Base-by-base conservation (phyloP, 164 flowering plant species). In the Tinospora cordifolia region DNA sequence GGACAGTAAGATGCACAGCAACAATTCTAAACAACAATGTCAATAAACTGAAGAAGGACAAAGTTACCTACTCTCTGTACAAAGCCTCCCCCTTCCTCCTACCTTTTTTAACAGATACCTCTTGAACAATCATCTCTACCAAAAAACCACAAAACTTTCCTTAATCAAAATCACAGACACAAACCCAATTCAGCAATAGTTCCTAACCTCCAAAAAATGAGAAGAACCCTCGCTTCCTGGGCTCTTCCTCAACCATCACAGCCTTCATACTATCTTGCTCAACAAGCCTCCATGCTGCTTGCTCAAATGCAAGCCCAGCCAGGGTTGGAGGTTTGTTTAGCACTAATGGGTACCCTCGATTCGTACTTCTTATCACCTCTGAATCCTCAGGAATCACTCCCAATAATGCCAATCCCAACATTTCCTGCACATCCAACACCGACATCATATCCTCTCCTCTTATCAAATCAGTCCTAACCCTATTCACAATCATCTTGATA, bases 391-490 rank as follows among this genome's bases (percentile, higher is more conserved):
- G 98, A 63, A 94, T 94, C 38, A 90, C 91, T 10, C 97, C 98
- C 69, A 92, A 74, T 83, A 94, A 77, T 0, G 92, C 80, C 81
- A 94, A 71, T 6, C 98, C 98, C 72, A 94, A 62, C 98, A 94
- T 94, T 76, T 94, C 98, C 69, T 94, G 98, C 65, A 94, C 90
- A 72, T 94, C 98, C 39, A 94, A 72, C 30, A 94, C 97, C 7
- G 96, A 90, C 99, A 94, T 94, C 99, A 94, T 94, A 79, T 94
- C 99, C 80, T 94, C 99, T 4, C 99, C 99, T 67, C 85, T 84
- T 21, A 94, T 94, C 97, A 94, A 82, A 83, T 94, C 99, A 0
- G 97, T 90, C 78, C 99, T 72, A 22, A 92, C 97, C 79, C 99
- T 65, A 66, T 94, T 94, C 72, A 94, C 99, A 40, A 94, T 83